Conservation (phyloP, 2,329 filamentous ascomycete species). For the Colletotrichum sidae region DNA sequence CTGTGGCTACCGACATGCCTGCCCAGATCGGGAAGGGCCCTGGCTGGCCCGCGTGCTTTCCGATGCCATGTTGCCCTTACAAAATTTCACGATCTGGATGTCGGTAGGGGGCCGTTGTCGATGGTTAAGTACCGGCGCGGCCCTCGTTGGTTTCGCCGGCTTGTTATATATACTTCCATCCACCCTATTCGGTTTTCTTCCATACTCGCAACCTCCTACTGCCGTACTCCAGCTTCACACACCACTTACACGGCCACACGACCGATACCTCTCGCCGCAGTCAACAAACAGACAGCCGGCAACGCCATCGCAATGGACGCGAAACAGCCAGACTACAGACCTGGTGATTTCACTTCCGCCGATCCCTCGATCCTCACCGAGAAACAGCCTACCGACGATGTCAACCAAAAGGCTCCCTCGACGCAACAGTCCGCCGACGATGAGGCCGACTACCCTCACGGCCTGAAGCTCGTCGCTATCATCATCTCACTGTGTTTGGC, state of each 20-base stretch:
- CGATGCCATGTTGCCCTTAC: constrained; percentile 17
- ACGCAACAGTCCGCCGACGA: constrained; percentile 31
- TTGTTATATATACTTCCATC: neutral
- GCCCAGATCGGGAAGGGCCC: constrained; percentile 21
- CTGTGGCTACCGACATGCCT: constrained; percentile 20
- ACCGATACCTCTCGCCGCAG: neutral
- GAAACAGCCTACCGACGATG: neutral
- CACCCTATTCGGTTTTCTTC: neutral
- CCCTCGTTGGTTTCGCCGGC: constrained; percentile 6
- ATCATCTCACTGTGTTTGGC: constrained; percentile 57
- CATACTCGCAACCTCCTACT: no score
- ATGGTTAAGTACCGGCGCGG: constrained; percentile 16
- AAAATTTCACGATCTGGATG: constrained; percentile 19
- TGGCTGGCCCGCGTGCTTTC: constrained; percentile 13
- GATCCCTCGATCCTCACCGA: constrained; percentile 24
- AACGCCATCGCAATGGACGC: constrained; percentile 13
- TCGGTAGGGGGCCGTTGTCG: neutral
- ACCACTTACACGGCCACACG: neutral
- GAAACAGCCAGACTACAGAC: constrained; percentile 12
- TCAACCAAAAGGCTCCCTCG: constrained; percentile 3
- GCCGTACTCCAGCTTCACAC: neutral
- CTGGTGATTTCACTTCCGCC: constrained; percentile 18
- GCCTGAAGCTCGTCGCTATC: constrained; percentile 54
- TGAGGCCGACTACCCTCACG: constrained; percentile 51
- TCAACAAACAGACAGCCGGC: neutral